Percentiles rank a stretch among this genome's conserved stretches.
Conservation (phyloP, 2,329 filamentous ascomycete species). For the Pestalotiopsis sp. region DNA sequence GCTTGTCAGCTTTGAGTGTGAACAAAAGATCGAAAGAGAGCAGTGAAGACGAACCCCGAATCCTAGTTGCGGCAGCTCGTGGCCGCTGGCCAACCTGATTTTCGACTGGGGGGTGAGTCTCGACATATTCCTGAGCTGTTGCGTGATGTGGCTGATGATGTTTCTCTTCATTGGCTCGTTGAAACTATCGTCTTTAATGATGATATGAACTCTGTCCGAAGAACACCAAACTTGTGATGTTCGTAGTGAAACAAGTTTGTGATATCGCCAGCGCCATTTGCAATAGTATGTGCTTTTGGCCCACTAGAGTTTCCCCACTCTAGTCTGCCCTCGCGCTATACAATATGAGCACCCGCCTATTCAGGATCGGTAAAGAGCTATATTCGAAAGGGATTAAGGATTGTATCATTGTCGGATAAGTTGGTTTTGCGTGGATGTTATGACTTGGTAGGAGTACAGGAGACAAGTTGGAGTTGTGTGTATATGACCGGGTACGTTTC, state of each 20-base stretch:
- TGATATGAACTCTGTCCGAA: not conserved
- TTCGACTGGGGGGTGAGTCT: constrained; percentile 46
- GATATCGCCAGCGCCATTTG: not conserved
- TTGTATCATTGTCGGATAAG: no score
- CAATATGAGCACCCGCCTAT: not conserved
- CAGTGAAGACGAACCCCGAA: constrained; percentile 46
- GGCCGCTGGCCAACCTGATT: constrained; percentile 55
- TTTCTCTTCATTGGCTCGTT: not conserved
- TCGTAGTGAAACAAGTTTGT: not conserved
- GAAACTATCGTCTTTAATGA: not conserved
- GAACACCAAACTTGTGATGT: not conserved
- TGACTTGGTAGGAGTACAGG: no score
- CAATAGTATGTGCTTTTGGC: not conserved
- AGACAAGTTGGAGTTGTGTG: no score
- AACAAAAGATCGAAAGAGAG: constrained; percentile 8
- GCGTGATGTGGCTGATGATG: not conserved
- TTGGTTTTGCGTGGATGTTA: no score
- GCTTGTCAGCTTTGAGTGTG: not conserved
- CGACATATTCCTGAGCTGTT: constrained; percentile 41
- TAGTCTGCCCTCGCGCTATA: not conserved
- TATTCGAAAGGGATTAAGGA: not conserved
- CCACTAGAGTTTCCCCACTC: not conserved
- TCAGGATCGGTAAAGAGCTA: not conserved
- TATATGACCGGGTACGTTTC: no score
- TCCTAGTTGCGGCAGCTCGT: constrained; percentile 52